phyloP scores from a whole-genome alignment of 441 rosid genomes.

The Manihot esculenta region DNA sequence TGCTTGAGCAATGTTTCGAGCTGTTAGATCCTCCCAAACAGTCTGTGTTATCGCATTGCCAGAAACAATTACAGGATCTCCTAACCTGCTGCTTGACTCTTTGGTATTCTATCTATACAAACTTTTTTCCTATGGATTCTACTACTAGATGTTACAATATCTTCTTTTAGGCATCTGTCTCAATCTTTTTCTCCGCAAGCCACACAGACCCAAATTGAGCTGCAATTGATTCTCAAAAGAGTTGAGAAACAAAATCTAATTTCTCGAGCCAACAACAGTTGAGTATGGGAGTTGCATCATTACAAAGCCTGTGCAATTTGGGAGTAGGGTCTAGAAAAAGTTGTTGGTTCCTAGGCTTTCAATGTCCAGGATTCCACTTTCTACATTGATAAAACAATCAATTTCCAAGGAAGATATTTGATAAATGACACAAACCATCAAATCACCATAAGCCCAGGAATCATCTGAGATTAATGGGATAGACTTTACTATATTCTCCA shows the following conservation, averaged over 20 bases:
- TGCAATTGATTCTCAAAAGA: conserved; percentile 35
- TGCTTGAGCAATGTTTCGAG: conserved; percentile 56
- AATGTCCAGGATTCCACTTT: conserved; percentile 94
- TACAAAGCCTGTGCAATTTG: conserved; percentile 75
- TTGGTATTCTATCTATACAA: conserved; percentile 69
- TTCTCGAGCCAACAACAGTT: conserved; percentile 15
- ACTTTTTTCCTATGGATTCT: conserved; percentile 77
- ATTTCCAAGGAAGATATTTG: conserved; percentile 18
- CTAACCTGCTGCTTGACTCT: conserved; percentile 54
- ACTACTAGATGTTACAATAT: conserved; percentile 54
- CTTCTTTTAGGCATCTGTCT: too few species aligned
- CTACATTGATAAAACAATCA: conserved; percentile 33
- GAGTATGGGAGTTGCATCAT: conserved; percentile 38
- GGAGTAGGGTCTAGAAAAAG: conserved; percentile 94
- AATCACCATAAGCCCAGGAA: conserved; percentile 95
- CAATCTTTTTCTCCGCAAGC: conserved; percentile 67
- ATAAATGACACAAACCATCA: conserved; percentile 59
- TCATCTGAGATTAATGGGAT: conserved; percentile 73
- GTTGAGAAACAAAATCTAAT: conserved; percentile 21
- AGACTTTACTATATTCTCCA: conserved; percentile 93
- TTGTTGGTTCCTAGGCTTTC: conserved; percentile 86
- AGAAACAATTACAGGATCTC: conserved; percentile 44
- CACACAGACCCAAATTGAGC: conserved; percentile 69
- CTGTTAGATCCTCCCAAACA: conserved; percentile 49
- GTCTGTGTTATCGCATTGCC: conserved; percentile 54